Conservation (phyloP, 2,329 filamentous ascomycete genomes). For the Iodosphaeria phyllophila region DNA sequence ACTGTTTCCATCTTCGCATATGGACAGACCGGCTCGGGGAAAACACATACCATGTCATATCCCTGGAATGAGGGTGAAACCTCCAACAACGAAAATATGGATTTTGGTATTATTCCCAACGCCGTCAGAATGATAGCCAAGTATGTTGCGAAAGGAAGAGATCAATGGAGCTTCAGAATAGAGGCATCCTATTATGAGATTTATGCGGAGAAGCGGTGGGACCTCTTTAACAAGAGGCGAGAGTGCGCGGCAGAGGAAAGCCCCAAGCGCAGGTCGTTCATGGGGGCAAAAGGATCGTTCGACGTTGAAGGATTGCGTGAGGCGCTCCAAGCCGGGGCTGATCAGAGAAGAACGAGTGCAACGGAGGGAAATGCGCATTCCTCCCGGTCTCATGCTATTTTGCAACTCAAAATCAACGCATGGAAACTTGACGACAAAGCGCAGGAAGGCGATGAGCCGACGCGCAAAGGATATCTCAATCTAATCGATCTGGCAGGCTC, state of each 20-base stretch:
- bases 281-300: constrained; percentile 72
- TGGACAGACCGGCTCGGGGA: constrained; percentile 81
- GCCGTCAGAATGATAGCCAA: constrained; percentile 70
- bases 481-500: constrained; percentile 92
- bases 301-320: constrained; percentile 76
- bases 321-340: constrained; percentile 74
- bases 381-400: constrained; percentile 74
- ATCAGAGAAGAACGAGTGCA: constrained; percentile 73
- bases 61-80: no score
- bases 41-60: constrained; percentile 96
- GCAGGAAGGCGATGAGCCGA: constrained; percentile 51
- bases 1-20: constrained; percentile 87
- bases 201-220: constrained; percentile 90
- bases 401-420: constrained; percentile 76
- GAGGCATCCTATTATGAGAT: constrained; percentile 87
- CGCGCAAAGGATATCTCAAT: constrained; percentile 65
- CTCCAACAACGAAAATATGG: no score
- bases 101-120: constrained; percentile 83
- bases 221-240: no score
- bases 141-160: constrained; percentile 67
- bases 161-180: constrained; percentile 51
- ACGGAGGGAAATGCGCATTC: constrained; percentile 90
- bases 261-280: constrained; percentile 66
- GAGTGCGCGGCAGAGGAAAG: no score
- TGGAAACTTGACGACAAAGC: no score